Percentiles rank a stretch among this genome's conserved stretches.
These are phyloP conservation scores for Mycena alexandri DNA, from an alignment of 768 basidiomycete species.

Conservation along the genomic window DNA sequence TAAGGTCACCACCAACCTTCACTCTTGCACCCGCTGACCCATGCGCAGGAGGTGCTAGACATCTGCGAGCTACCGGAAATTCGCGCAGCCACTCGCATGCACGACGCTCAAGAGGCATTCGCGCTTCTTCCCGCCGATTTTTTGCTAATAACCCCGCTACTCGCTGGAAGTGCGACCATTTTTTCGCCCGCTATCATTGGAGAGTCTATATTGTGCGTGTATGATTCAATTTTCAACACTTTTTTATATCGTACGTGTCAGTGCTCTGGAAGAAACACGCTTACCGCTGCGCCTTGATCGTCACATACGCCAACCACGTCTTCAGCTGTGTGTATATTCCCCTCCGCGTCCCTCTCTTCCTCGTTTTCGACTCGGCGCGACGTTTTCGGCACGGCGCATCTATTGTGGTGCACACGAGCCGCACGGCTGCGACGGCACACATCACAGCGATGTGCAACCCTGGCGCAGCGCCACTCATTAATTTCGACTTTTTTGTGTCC, in stretches of 20 bases:
- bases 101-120: background rate
- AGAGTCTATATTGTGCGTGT: background rate
- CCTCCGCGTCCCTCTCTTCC: constrained; percentile 1
- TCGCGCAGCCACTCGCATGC: background rate
- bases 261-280: background rate
- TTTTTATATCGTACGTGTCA: background rate
- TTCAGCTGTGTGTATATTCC: background rate
- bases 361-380: background rate
- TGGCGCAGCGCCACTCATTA: background rate
- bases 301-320: background rate
- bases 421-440: background rate
- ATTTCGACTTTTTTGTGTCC: constrained; percentile 1
- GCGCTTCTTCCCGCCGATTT: background rate
- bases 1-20: background rate
- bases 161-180: background rate
- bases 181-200: background rate
- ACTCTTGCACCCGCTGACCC: background rate
- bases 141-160: background rate
- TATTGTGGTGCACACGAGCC: background rate
- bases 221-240: background rate
- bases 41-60: background rate
- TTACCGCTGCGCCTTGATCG: background rate
- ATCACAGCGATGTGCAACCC: background rate
- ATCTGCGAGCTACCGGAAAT: background rate
- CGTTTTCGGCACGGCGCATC: background rate